Evolutionary conservation across 192 early-diverging fungal genomes (phyloP), one percentile per base, ranked within the genome.

Genomic region (Umbelopsis sp.): DNA sequence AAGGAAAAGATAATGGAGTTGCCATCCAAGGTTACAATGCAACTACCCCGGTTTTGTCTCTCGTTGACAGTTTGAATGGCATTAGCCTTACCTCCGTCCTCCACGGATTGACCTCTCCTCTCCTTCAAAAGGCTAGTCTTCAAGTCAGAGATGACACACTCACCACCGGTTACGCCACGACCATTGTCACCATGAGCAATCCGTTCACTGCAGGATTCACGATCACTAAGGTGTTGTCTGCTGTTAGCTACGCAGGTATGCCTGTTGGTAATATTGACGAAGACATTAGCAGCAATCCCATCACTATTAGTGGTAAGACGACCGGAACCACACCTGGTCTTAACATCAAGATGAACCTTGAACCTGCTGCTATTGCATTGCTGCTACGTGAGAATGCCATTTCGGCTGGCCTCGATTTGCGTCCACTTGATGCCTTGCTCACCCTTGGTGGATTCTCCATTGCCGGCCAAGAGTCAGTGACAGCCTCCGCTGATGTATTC

Each of bases 161-260:
- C 16, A 62, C 65, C 21, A 84, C 80, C 22, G 77, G 79, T 34
- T 51, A 82, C 45, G 85, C 86, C 50, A 69, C 70, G 71, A 81
- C 83, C 22, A 67, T 70, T 20, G 83, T 89, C 38, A 74, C 75
- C 9, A 74, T 89, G 45, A 77, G 81, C 38, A 84, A 89, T 73
- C 87, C 87, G n/a, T 87, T 89, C 74, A 56, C 70, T 29, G 80
- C 86, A 44, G 73, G 76, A 16, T 67, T 89, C 50, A 71, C 72
- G 29, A 87, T 89, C 74, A 72, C 69, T 24, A 80, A 77, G 36
- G 78, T 90, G 68, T 59, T 81, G 45, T 79, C 84, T 14, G 72
- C 79, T 43, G 82, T 83, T 41, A 70, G 71, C 14, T 86, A 79
- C 66, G 56, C 81, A 6, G 82, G 79, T 26, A 73, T 79, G 43